Percentiles rank a stretch among this genome's conserved stretches.
These are phyloP conservation scores for Globisporangium emineosum DNA, from an alignment of 352 stramenopile species.

Conservation along the genomic window DNA sequence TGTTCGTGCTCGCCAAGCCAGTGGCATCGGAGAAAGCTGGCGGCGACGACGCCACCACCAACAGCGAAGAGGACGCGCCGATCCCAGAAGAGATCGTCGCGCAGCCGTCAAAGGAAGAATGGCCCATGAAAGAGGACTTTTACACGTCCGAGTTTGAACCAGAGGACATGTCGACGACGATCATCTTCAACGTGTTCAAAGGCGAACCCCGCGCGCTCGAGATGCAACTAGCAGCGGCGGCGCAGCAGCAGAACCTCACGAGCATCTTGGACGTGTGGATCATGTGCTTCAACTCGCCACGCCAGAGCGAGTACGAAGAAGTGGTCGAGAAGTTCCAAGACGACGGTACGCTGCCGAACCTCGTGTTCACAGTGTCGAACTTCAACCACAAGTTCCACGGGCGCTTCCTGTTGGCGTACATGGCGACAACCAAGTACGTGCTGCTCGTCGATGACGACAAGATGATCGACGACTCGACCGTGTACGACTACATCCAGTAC, in stretches of 20 bases:
- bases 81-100: neutral
- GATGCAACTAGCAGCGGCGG: conserved; percentile 38
- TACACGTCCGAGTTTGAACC: conserved; percentile 33
- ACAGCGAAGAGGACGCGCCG: neutral
- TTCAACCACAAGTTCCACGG: conserved; percentile 58
- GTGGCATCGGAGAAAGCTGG: neutral
- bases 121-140: conserved; percentile 45
- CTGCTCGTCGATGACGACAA: conserved; percentile 49
- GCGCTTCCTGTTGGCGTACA: conserved; percentile 49
- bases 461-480: conserved; percentile 40
- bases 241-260: conserved; percentile 34
- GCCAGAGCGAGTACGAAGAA: conserved; percentile 35
- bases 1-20: conserved; percentile 8
- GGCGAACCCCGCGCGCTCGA: conserved; percentile 38
- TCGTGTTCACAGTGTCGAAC: conserved; percentile 45
- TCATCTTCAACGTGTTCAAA: conserved; percentile 76
- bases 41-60: neutral
- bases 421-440: conserved; percentile 53
- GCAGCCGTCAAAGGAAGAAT: conserved; percentile 7
- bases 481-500: conserved; percentile 40
- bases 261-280: conserved; percentile 46
- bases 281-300: conserved; percentile 57
- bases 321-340: conserved; percentile 32
- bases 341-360: conserved; percentile 15
- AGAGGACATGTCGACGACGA: conserved; percentile 54